Conservation (phyloP, 2,329 filamentous ascomycete genomes). For the Clarireedia homoeocarpa region DNA sequence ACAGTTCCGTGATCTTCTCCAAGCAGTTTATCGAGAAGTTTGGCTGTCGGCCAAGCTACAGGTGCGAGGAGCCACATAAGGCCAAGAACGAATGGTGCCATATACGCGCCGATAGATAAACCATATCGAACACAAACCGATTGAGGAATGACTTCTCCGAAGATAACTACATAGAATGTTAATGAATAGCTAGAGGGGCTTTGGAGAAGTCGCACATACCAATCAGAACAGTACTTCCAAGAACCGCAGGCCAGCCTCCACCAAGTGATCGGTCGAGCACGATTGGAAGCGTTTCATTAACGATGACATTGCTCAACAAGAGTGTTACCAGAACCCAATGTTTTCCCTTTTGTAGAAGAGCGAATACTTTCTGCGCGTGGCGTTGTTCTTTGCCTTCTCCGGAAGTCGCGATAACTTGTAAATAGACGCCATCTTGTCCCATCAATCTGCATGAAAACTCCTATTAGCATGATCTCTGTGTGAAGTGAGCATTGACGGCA, state of each 20-base stretch:
- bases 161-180: conserved; percentile 62
- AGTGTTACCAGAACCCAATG: conserved; percentile 97
- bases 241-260: conserved; percentile 86
- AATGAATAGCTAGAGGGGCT: background rate
- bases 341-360: conserved; percentile 78
- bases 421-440: conserved; percentile 83
- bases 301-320: conserved; percentile 91
- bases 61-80: conserved; percentile 92
- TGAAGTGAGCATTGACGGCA: too few relatives aligned
- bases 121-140: conserved; percentile 95
- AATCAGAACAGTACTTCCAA: conserved; percentile 89
- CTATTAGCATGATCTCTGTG: conserved; percentile 7
- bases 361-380: conserved; percentile 74
- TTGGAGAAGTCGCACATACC: conserved; percentile 45
- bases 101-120: conserved; percentile 87
- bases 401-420: conserved; percentile 87
- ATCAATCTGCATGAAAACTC: conserved; percentile 29
- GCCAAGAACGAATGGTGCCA: conserved; percentile 76
- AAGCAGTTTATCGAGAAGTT: conserved; percentile 86
- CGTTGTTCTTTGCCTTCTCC: conserved; percentile 77
- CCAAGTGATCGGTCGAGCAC: conserved; percentile 90
- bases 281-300: conserved; percentile 93
- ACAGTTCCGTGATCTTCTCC: conserved; percentile 93
- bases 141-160: conserved; percentile 93
- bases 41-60: conserved; percentile 89